Evolutionary conservation across 148 eudicot species (phyloP), one percentile per base, ranked within the genome.

Genomic region (Vaccinium macrocarpon): DNA sequence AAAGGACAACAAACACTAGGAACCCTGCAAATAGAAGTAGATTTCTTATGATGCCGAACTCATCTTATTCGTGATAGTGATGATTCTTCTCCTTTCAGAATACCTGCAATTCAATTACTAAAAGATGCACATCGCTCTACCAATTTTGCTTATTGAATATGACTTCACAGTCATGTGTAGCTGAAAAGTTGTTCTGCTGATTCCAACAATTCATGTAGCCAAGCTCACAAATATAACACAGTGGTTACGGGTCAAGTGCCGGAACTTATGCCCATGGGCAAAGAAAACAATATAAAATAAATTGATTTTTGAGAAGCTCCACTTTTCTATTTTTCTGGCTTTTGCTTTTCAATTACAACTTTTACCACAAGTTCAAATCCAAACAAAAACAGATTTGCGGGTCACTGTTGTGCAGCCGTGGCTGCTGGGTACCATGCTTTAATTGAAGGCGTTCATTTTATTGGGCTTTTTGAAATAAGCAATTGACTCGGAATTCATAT

Each of bases 31-130:
- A 27, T 11, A 56, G 32, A 19, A 77, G 15, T 13, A 52, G 51
- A 42, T 74, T 8, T 46, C 46, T 25, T 52, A 25, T 25, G 61
- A 52, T 53, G 66, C 46, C 49, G 29, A 56, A 79, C 68, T 79
- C 68, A 50, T 79, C 56, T 51, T 55, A 8, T n/a, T 38, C 21
- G 0, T 11, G 2, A 11, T 29, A 57, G 61, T 29, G 68, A 21
- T 79, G 66, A 79, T 56, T 56, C 7, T 29, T 79, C 49, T 55
- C 15, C 64, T 79, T 78, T 55, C 81, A 79, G 46, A 42, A 42
- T 42, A 5, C 46, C 6, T 42, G 46, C 46, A 42, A 42, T 42
- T 42, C 56, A 55, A 55, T 27, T 38, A 78, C 59, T 78, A 29
- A 52, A 27, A 78, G 0, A 25, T 13, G 19, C 27, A 42, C 21